phyloP scores from a whole-genome alignment of 345 rosid genomes.

The Cardamine occulta region DNA sequence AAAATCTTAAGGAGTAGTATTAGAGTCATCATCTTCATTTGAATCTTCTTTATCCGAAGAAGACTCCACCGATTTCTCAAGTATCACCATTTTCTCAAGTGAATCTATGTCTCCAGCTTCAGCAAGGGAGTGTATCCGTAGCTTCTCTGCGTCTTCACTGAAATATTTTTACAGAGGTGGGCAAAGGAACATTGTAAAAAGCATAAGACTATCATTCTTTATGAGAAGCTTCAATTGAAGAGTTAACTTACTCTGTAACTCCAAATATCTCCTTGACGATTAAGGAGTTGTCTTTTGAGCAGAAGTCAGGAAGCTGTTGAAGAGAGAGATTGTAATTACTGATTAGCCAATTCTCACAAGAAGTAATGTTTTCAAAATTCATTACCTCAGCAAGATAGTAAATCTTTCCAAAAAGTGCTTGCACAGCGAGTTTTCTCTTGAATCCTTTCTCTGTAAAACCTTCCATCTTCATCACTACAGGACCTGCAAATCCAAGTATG shows the following conservation, averaged over 20 bases:
- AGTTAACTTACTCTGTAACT: slow-evolving; percentile 74
- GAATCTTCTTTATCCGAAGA: slow-evolving; percentile 63
- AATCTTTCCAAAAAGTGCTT: slow-evolving; percentile 82
- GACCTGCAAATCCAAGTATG: slow-evolving; percentile 59
- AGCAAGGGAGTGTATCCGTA: slow-evolving; percentile 71
- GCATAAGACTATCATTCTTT: neutral
- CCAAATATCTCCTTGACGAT: slow-evolving; percentile 92
- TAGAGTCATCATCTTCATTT: slow-evolving; percentile 32
- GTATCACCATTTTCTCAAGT: slow-evolving; percentile 78
- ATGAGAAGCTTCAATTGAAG: neutral
- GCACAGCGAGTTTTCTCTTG: slow-evolving; percentile 94
- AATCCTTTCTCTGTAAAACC: slow-evolving; percentile 89
- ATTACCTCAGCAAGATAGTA: slow-evolving; percentile 86
- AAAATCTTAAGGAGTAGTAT: slow-evolving; percentile 1
- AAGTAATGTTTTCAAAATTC: neutral
- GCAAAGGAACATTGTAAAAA: neutral
- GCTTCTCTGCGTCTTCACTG: slow-evolving; percentile 89
- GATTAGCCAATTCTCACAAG: too few species aligned
- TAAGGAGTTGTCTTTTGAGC: slow-evolving; percentile 74
- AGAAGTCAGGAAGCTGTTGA: slow-evolving; percentile 87
- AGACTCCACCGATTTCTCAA: slow-evolving; percentile 69
- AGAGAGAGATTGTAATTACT: neutral
- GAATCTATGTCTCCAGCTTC: slow-evolving; percentile 87
- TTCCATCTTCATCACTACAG: slow-evolving; percentile 80
- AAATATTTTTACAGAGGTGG: slow-evolving; percentile 4